Percentiles rank a stretch among this genome's conserved stretches.
Evolutionary conservation across 495 filamentous ascomycete species (phyloP).

Genomic region (Aspergillus asperescens): DNA sequence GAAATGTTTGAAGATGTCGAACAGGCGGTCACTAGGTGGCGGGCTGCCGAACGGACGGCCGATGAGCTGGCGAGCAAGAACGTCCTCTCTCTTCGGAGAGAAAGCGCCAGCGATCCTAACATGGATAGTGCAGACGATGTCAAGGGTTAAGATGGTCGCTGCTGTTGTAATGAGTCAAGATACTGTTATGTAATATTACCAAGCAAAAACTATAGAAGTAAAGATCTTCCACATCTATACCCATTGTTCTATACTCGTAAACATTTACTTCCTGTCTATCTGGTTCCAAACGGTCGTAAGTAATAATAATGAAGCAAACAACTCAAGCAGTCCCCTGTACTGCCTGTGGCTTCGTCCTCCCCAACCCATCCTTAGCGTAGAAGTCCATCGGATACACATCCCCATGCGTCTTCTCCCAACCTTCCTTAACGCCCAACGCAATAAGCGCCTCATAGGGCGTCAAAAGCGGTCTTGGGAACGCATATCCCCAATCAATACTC

Average conservation of each 20-base stretch:
- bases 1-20: conserved; percentile 82
- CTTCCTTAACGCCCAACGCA: conserved; percentile 68
- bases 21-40: conserved; percentile 52
- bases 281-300: not conserved
- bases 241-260: not conserved
- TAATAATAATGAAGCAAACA: not conserved
- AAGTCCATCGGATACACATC: conserved; percentile 98
- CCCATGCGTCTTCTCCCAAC: conserved; percentile 62
- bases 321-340: conserved; percentile 8
- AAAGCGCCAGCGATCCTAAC: conserved; percentile 40
- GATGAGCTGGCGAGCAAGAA: conserved; percentile 42
- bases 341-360: conserved; percentile 52
- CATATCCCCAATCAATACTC: conserved; percentile 99
- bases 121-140: conserved; percentile 40
- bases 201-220: conserved; percentile 2
- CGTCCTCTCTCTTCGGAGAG: conserved; percentile 37
- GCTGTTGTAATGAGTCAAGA: conserved; percentile 22
- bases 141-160: conserved; percentile 25
- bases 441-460: conserved; percentile 95
- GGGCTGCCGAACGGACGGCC: conserved; percentile 49
- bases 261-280: not conserved
- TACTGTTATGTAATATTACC: conserved; percentile 20
- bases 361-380: conserved; percentile 87
- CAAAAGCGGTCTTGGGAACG: conserved; percentile 79
- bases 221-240: conserved; percentile 1